A percentile compares a stretch with the other conserved stretches of the same genome.
These are phyloP conservation scores for Dothistroma pini DNA, from an alignment of 2,329 filamentous ascomycete species.

Conservation along the genomic window DNA sequence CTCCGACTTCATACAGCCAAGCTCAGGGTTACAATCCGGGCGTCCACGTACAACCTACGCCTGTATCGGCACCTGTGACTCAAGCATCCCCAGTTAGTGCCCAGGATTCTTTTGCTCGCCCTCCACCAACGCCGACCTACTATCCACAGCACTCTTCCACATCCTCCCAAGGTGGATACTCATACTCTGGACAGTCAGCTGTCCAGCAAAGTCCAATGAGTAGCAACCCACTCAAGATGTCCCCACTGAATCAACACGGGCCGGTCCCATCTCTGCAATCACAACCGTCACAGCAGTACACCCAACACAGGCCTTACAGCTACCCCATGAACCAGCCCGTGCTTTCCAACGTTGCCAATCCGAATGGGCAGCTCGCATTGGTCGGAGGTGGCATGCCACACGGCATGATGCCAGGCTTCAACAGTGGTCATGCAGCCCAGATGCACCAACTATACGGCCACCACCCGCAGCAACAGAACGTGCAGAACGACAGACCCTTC, in stretches of 20 bases:
- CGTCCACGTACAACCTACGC: slow-evolving; percentile 42
- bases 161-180: slow-evolving; percentile 47
- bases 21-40: slow-evolving; percentile 40
- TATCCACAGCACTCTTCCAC: slow-evolving; percentile 52
- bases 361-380: slow-evolving; percentile 67
- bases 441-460: slow-evolving; percentile 64
- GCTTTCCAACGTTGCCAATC: slow-evolving; percentile 74
- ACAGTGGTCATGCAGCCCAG: slow-evolving; percentile 59
- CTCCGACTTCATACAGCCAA: slow-evolving; percentile 49
- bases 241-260: slow-evolving; percentile 47
- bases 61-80: slow-evolving; percentile 30
- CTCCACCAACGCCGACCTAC: slow-evolving; percentile 59
- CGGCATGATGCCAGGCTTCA: slow-evolving; percentile 55
- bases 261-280: slow-evolving; percentile 44
- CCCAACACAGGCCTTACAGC: slow-evolving; percentile 50
- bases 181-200: slow-evolving; percentile 49
- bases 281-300: slow-evolving; percentile 40
- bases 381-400: slow-evolving; percentile 56
- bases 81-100: slow-evolving; percentile 54
- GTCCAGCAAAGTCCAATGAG: slow-evolving; percentile 50
- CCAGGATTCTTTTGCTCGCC: slow-evolving; percentile 56
- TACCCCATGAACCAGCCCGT: slow-evolving; percentile 65
- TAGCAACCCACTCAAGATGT: slow-evolving; percentile 50
- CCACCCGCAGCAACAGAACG: slow-evolving; percentile 48
- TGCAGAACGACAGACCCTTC: slow-evolving; percentile 78